phyloP scores from a whole-genome alignment of 2,329 filamentous ascomycete species.

The Zymoseptoria brevis region DNA sequence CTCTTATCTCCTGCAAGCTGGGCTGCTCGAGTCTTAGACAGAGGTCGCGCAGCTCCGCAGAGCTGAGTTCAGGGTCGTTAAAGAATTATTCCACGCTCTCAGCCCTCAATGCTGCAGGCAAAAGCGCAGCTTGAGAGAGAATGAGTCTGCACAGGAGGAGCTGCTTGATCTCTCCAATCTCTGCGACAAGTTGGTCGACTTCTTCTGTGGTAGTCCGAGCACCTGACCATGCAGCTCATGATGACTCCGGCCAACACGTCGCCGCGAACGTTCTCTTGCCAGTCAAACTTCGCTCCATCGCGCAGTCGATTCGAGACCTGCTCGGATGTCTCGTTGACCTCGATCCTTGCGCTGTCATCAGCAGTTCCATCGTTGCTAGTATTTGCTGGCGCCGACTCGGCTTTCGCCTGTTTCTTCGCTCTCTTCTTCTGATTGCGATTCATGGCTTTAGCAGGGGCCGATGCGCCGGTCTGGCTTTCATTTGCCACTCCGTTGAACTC shows the following conservation, averaged over 20 bases:
- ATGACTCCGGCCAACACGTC: background rate
- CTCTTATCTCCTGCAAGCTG: slow-evolving; percentile 42
- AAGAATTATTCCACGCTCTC: slow-evolving; percentile 42
- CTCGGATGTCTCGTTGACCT: slow-evolving; percentile 36
- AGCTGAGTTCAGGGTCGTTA: slow-evolving; percentile 34
- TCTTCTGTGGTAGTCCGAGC: slow-evolving; percentile 36
- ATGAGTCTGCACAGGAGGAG: slow-evolving; percentile 43
- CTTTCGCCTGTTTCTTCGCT: slow-evolving; percentile 17
- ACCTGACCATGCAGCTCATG: slow-evolving; percentile 16
- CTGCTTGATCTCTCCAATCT: slow-evolving; percentile 44
- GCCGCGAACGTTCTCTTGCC: slow-evolving; percentile 15
- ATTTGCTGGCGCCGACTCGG: slow-evolving; percentile 8
- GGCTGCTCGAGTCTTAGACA: slow-evolving; percentile 43
- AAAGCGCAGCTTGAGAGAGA: slow-evolving; percentile 38
- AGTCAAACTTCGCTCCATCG: slow-evolving; percentile 32
- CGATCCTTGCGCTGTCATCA: slow-evolving; percentile 27
- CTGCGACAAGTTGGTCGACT: slow-evolving; percentile 35
- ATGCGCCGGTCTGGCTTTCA: background rate
- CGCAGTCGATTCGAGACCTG: slow-evolving; percentile 35
- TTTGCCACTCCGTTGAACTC: background rate
- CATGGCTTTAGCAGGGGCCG: background rate
- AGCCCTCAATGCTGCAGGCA: slow-evolving; percentile 39
- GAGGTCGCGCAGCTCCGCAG: slow-evolving; percentile 39
- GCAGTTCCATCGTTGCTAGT: slow-evolving; percentile 18
- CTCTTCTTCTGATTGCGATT: slow-evolving; percentile 9